Conservation (phyloP, 176 grass and related monocot species). For the Oryza punctata region DNA sequence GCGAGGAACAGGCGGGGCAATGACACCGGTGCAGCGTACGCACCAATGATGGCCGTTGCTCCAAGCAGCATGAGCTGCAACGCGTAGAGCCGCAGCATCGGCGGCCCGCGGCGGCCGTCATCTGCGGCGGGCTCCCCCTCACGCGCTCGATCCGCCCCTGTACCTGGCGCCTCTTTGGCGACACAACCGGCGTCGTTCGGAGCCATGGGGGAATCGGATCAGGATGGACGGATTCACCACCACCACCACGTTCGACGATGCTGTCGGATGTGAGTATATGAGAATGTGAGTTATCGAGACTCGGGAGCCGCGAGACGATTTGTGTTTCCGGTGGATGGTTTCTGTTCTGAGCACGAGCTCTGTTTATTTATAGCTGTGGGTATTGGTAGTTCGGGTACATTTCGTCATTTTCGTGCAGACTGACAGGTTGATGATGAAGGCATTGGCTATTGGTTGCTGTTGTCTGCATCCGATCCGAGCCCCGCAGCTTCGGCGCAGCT, state of each 20-base stretch:
- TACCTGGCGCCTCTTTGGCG: neutral
- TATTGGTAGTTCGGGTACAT: no score
- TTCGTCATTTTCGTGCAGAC: no score
- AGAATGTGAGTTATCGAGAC: no score
- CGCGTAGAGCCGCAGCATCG: neutral
- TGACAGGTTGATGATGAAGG: no score
- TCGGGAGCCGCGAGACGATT: no score
- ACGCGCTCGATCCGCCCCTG: neutral
- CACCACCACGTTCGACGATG: neutral
- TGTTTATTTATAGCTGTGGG: neutral
- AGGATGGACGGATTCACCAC: no score
- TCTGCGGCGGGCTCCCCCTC: neutral
- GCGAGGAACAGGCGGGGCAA: neutral
- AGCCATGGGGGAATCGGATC: neutral
- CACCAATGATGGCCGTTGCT: neutral
- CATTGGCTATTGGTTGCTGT: no score
- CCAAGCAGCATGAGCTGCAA: conserved; percentile 25
- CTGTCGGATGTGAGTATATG: no score
- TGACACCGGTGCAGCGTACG: neutral
- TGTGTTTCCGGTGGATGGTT: no score
- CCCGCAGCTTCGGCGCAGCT: neutral
- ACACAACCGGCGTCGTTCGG: neutral
- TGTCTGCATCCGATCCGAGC: no score
- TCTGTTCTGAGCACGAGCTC: neutral
- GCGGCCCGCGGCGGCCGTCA: neutral